Percentiles rank a stretch among this genome's conserved stretches.
phyloP scores from a whole-genome alignment of 768 basidiomycete species.

The Boletus rufocinnamomeus region DNA sequence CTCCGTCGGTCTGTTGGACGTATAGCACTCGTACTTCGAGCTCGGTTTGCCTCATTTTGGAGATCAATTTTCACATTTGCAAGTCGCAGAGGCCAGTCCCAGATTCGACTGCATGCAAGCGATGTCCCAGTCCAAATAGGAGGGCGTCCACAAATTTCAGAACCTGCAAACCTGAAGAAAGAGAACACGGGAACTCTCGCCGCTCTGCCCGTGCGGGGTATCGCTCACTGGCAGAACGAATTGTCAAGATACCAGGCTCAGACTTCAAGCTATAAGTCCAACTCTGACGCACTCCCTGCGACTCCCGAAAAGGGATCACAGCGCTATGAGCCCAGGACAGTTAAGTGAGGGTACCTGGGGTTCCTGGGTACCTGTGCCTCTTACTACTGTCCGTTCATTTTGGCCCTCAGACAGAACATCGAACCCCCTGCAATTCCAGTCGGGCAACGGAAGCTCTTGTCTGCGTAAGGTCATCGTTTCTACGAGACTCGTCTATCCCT shows the following conservation, averaged over 20 bases:
- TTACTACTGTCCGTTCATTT: neutral
- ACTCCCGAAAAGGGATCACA: constrained; percentile 14
- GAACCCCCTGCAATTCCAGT: neutral
- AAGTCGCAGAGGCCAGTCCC: neutral
- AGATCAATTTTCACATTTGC: neutral
- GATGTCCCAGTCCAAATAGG: neutral
- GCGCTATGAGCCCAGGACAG: constrained; percentile 5
- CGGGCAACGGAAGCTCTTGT: constrained; percentile 10
- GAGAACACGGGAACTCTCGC: constrained; percentile 1
- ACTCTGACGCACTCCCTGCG: neutral
- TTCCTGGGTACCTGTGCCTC: neutral
- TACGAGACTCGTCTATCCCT: no score
- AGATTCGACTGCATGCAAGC: neutral
- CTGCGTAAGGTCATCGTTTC: constrained; percentile 4
- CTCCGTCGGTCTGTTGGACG: neutral
- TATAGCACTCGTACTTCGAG: constrained; percentile 4
- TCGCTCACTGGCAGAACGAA: neutral
- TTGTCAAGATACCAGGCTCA: neutral
- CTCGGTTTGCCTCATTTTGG: constrained; percentile 4
- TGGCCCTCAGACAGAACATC: neutral
- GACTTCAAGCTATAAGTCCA: neutral
- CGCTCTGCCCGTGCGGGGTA: neutral
- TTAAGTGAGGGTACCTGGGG: neutral
- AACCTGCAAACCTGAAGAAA: neutral
- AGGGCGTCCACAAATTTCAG: neutral